Percentiles rank a stretch among this genome's conserved stretches.
These are phyloP conservation scores for Cyclaneusma minus DNA, from an alignment of 2,329 filamentous ascomycete species.

Conservation along the genomic window DNA sequence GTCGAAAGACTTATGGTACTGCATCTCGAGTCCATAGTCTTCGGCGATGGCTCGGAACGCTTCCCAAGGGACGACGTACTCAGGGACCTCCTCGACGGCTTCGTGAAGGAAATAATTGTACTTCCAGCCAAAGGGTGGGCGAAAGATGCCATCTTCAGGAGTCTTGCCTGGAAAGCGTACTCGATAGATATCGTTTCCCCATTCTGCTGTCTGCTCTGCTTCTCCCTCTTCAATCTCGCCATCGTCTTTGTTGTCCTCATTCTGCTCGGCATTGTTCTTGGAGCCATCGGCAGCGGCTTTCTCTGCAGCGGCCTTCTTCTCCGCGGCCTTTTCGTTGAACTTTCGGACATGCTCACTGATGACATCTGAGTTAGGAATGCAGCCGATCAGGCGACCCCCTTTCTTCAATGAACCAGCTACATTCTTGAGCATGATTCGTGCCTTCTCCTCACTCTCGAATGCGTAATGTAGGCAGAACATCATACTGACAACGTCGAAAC, in stretches of 20 bases:
- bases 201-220: conserved; percentile 53
- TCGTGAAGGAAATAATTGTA: conserved; percentile 95
- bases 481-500: conserved; percentile 93
- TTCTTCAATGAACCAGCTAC: conserved; percentile 84
- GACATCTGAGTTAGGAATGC: conserved; percentile 93
- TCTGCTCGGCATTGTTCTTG: conserved; percentile 19
- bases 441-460: conserved; percentile 83
- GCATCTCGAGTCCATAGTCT: conserved; percentile 89
- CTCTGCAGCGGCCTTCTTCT: conserved; percentile 18
- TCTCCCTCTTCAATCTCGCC: conserved; percentile 43
- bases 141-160: conserved; percentile 76
- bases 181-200: conserved; percentile 87
- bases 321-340: conserved; percentile 46
- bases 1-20: conserved; percentile 81
- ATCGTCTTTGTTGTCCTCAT: conserved; percentile 13
- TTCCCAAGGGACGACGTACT: conserved; percentile 97
- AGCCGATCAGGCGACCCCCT: conserved; percentile 84
- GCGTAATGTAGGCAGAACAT: conserved; percentile 99
- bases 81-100: conserved; percentile 88
- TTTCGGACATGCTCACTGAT: conserved; percentile 64
- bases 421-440: conserved; percentile 82
- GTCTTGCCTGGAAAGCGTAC: conserved; percentile 77
- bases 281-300: conserved; percentile 2
- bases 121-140: conserved; percentile 93
- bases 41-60: conserved; percentile 90